Base-by-base conservation (phyloP, 805 yeast genomes). In the Monosporozyma solicola region DNA sequence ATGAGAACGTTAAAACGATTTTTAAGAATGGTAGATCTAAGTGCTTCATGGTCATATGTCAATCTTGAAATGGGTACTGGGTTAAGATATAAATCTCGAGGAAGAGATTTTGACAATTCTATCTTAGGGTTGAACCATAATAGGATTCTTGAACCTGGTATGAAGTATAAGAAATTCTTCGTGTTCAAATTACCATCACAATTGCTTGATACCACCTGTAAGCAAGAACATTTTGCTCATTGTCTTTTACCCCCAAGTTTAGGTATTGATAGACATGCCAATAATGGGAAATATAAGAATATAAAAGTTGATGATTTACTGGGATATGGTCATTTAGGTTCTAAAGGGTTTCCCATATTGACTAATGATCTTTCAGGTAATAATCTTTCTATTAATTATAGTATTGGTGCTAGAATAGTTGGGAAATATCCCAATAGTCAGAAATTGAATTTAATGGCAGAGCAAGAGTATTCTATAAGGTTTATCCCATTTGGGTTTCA, bases 301-400 rank as follows among this genome's bases (percentile, higher is more conserved):
- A 61, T 74, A 15, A 57, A 58, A 43, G 58, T 72, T 5, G 62
- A 68, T 41, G 70, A 72, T 44, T 67, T 72, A 0, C 64, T 80
- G 32, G 85, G 86, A 0, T 82, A 81, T 62, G 86, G 84, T 8
- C 75, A 78, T 54, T 59, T 76, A 11, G 70, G 71, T n/a, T 60
- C 68, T 1, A 58, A 72, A 39, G 86, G 85, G 1, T 73, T 80
- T 0, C 85, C 86, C 1, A 64, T 82, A 3, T 62, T 75, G 52
- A 75, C 79, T 2, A 68, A 66, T 11, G 87, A 82, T 65, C 65
- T 73, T 46, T 52, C 53, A 54, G 76, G 65, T 22, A 58, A 54
- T 9, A 51, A 55, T 24, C 59, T 60, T 27, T 77, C 82, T 41
- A 65, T 80, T 15, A 68, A 76, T 31, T 81, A 81, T 59, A 70